Conservation (phyloP, 1,139 yeast species). For the Hyphopichia wangnamkhiaoensis region DNA sequence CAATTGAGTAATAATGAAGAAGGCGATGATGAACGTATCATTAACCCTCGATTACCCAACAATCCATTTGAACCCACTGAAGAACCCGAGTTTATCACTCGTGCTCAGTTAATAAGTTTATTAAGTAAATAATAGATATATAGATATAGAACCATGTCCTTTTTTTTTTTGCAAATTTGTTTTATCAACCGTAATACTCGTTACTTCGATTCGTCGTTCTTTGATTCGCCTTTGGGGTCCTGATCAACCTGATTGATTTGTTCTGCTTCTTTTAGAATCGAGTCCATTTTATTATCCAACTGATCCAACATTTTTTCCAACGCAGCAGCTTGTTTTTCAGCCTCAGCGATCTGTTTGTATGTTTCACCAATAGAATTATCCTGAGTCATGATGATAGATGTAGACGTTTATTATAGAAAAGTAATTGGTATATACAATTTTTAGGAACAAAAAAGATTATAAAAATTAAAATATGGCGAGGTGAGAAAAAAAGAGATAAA, state of each 20-base stretch:
- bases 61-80: constrained; percentile 64
- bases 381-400: neutral
- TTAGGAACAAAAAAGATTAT: too few species aligned
- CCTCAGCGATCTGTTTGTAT: constrained; percentile 43
- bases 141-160: constrained; percentile 1
- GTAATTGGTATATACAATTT: neutral
- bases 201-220: neutral
- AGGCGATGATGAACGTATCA: constrained; percentile 30
- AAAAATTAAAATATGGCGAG: too few species aligned
- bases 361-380: constrained; percentile 32
- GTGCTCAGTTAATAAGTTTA: constrained; percentile 26
- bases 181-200: neutral
- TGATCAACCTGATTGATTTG: constrained; percentile 10
- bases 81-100: constrained; percentile 38
- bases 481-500: too few species aligned
- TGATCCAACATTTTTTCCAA: constrained; percentile 47
- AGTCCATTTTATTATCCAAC: constrained; percentile 45
- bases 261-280: constrained; percentile 45
- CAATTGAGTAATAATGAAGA: constrained; percentile 38
- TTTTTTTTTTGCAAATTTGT: neutral
- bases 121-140: constrained; percentile 4
- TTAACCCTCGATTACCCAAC: constrained; percentile 67
- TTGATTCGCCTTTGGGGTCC: constrained; percentile 1
- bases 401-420: neutral
- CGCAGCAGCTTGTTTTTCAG: constrained; percentile 43